Conservation (phyloP, 306 rosid species). For the Quillaja saponaria region DNA sequence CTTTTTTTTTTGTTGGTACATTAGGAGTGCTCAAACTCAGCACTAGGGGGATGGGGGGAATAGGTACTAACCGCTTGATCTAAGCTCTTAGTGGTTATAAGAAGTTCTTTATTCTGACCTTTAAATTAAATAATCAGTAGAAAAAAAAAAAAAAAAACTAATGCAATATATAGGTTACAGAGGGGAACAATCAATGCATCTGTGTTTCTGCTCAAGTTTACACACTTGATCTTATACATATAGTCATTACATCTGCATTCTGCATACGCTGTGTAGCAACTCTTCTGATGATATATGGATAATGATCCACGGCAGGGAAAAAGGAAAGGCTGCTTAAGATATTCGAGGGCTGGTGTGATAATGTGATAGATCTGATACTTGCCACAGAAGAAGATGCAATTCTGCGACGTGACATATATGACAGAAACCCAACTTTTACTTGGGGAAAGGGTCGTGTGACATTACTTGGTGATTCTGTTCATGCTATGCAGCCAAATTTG, state of each 20-base stretch:
- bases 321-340: slow-evolving; percentile 72
- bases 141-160: slow-evolving; percentile 4
- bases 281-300: background rate
- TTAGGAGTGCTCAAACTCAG: too few species aligned
- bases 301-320: slow-evolving; percentile 50
- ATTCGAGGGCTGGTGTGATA: slow-evolving; percentile 95
- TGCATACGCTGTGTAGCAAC: background rate
- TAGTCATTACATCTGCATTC: background rate
- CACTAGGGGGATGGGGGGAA: too few species aligned
- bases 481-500: slow-evolving; percentile 99
- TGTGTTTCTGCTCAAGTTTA: background rate
- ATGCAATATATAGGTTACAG: slow-evolving; percentile 7
- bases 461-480: slow-evolving; percentile 93
- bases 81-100: too few species aligned
- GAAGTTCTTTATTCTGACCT: slow-evolving; percentile 5
- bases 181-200: background rate
- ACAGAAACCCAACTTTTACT: slow-evolving; percentile 66
- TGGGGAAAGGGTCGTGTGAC: slow-evolving; percentile 97
- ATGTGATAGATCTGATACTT: slow-evolving; percentile 70
- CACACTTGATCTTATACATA: background rate
- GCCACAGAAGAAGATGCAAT: slow-evolving; percentile 84
- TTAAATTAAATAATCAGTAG: slow-evolving; percentile 1
- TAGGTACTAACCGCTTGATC: too few species aligned
- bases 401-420: slow-evolving; percentile 93
- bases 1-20: too few species aligned